phyloP scores from a whole-genome alignment of 495 filamentous ascomycete species.

The Penicillium angulare region DNA sequence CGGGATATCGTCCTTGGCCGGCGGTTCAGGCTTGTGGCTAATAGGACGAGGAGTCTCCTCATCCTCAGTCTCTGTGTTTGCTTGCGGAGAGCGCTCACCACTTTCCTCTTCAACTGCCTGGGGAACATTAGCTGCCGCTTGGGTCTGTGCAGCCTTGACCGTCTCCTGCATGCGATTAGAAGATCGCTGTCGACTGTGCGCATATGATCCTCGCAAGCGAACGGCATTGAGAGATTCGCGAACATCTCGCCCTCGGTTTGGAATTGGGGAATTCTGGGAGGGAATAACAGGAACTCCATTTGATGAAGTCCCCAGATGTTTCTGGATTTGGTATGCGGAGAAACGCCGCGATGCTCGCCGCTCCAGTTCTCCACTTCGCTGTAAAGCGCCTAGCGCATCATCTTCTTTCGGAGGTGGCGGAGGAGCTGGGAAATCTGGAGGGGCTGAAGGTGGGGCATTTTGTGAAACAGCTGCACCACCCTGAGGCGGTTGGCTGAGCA shows the following conservation, averaged over 20 bases:
- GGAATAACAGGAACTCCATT: conserved; percentile 85
- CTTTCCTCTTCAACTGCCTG: conserved; percentile 56
- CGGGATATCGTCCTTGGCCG: conserved; percentile 26
- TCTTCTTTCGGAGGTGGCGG: conserved; percentile 80
- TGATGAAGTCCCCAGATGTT: conserved; percentile 77
- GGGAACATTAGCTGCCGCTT: conserved; percentile 59
- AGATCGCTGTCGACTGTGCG: conserved; percentile 63
- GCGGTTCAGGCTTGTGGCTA: conserved; percentile 57
- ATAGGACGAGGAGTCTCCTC: conserved; percentile 53
- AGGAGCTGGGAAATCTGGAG: conserved; percentile 51
- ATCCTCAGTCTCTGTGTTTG: conserved; percentile 35
- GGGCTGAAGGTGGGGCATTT: conserved; percentile 37
- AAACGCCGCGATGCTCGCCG: conserved; percentile 89
- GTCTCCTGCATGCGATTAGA: conserved; percentile 54
- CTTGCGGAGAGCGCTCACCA: conserved; percentile 25
- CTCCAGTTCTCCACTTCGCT: conserved; percentile 89
- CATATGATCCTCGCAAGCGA: conserved; percentile 67
- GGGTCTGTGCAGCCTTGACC: conserved; percentile 48
- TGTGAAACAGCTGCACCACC: conserved; percentile 37
- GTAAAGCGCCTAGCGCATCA: conserved; percentile 87
- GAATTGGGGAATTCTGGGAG: conserved; percentile 79
- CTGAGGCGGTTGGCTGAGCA: conserved; percentile 56
- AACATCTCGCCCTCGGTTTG: conserved; percentile 84
- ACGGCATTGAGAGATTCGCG: conserved; percentile 93
- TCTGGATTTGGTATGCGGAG: conserved; percentile 92